Percentiles rank a stretch among this genome's conserved stretches.
Evolutionary conservation across 352 stramenopile genomes (phyloP).

Genomic region (Phytophthora sansomeana): DNA sequence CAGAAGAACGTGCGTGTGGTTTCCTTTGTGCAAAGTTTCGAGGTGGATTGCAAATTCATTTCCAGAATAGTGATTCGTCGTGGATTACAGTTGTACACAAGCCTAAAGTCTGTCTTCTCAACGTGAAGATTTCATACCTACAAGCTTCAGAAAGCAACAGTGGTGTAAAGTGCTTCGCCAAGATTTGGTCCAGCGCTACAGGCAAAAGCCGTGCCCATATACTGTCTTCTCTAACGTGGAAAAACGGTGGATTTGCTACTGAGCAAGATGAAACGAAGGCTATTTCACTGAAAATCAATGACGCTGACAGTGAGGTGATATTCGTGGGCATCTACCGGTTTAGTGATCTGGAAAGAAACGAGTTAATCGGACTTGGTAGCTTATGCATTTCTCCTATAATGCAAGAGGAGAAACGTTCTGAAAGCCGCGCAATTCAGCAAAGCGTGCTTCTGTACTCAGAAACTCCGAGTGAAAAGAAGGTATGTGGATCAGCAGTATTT

Average conservation of each 20-base stretch:
- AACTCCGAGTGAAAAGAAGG: background rate
- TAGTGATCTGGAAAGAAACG: slow-evolving; percentile 34
- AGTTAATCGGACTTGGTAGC: slow-evolving; percentile 26
- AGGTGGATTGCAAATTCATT: slow-evolving; percentile 10
- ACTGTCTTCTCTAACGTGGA: slow-evolving; percentile 14
- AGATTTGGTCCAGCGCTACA: slow-evolving; percentile 25
- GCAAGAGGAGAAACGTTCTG: background rate
- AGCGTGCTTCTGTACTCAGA: slow-evolving; percentile 12
- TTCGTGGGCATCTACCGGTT: slow-evolving; percentile 33
- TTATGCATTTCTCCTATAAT: slow-evolving; percentile 12
- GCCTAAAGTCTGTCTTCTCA: slow-evolving; percentile 14
- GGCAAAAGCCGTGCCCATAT: slow-evolving; percentile 21
- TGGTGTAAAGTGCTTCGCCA: slow-evolving; percentile 15
- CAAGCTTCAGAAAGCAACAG: background rate
- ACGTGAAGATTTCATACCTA: slow-evolving; percentile 9
- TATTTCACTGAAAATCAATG: slow-evolving; percentile 22
- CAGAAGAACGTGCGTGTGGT: slow-evolving; percentile 21
- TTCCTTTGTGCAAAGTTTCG: slow-evolving; percentile 15
- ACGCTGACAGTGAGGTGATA: slow-evolving; percentile 21
- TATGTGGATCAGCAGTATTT: slow-evolving; percentile 23
- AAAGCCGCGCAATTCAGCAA: slow-evolving; percentile 8
- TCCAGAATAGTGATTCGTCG: slow-evolving; percentile 1
- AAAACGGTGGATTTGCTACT: background rate
- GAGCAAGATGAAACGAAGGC: slow-evolving; percentile 6
- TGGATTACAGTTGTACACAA: slow-evolving; percentile 12